Evolutionary conservation across 306 rosid genomes (phyloP), one percentile per base, ranked within the genome.

Genomic region (Quercus berberidifolia): DNA sequence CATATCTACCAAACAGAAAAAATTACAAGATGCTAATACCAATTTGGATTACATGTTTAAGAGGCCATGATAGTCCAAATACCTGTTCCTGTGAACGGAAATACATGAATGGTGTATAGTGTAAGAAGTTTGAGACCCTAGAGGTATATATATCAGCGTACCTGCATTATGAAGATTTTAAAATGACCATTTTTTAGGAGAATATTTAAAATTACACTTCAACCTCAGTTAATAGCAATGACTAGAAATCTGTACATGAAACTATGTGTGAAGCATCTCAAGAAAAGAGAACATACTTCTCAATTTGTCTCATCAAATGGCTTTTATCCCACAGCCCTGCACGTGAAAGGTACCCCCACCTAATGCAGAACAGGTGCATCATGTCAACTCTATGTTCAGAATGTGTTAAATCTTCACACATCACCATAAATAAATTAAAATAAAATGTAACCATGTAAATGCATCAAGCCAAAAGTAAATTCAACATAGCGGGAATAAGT

Each of bases 131-230:
- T 65, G 99, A 95, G 75, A 95, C 99, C 87, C 98, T 87, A 3
- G 99, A 95, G n/a, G 99, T 95, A 73, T 95, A 95, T 75, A 95
- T 95, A 79, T 95, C 99, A 64, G 99, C 99, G 83, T 95, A 94
- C 86, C 99, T 94, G 91, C 63, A 3, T 83, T 49, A 41, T 17
- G n/a, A 77, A 63, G 69, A 33, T 58, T 31, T 51, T 35, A 54
- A 74, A 63, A 26, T 76, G 21, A 74, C 13, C 19, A 46, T n/a
- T 74, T 49, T 58, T 71, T 46, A 43, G 51, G 67, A 74, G 78
- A 55, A 43, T 4, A 26, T 18, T 30, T 49, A 56, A 2, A 30
- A 18, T 33, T 20, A 19, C 23, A 33, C 5, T 62, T 28, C 10
- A n/a, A 57, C 23, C 21, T 13, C 70, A 8, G 54, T 38, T 59